Percentiles rank a stretch among this genome's conserved stretches.
Conservation (phyloP, 2,329 filamentous ascomycete genomes). For the Fonsecaea multimorphosa region DNA sequence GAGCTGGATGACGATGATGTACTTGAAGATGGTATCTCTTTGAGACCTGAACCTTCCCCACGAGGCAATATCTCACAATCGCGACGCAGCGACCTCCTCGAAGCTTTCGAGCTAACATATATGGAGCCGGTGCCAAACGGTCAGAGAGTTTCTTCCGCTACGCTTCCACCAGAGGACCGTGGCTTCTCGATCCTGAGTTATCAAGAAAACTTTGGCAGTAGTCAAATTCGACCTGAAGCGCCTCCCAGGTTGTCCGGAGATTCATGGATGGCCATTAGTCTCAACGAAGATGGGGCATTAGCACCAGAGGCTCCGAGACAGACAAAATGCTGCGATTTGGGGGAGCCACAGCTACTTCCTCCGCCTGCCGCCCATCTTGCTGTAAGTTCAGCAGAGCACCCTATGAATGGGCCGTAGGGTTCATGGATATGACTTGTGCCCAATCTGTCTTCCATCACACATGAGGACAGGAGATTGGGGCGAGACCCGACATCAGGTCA, state of each 20-base stretch:
- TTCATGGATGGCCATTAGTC: slow-evolving; percentile 13
- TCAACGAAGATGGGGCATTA: neutral
- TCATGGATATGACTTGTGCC: slow-evolving; percentile 4
- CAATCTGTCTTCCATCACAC: neutral
- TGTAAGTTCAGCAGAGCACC: neutral
- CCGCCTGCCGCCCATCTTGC: neutral
- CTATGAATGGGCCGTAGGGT: neutral
- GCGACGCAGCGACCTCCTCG: neutral
- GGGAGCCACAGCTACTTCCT: neutral
- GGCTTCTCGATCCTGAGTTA: neutral
- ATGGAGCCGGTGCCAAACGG: neutral
- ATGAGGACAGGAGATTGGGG: no score
- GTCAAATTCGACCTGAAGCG: neutral
- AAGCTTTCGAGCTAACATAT: neutral
- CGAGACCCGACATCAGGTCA: no score
- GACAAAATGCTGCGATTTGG: neutral
- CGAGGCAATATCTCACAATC: neutral
- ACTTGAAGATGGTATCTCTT: slow-evolving; percentile 11
- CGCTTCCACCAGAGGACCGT: slow-evolving; percentile 3
- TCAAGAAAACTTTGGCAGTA: neutral
- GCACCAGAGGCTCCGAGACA: neutral
- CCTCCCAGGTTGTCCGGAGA: neutral
- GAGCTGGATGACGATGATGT: slow-evolving; percentile 23
- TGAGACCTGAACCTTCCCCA: neutral
- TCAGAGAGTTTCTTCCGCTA: neutral